A percentile compares a stretch with the other conserved stretches of the same genome.
Conservation (phyloP, 106 monocot genomes). For the Amphibolis antarctica region DNA sequence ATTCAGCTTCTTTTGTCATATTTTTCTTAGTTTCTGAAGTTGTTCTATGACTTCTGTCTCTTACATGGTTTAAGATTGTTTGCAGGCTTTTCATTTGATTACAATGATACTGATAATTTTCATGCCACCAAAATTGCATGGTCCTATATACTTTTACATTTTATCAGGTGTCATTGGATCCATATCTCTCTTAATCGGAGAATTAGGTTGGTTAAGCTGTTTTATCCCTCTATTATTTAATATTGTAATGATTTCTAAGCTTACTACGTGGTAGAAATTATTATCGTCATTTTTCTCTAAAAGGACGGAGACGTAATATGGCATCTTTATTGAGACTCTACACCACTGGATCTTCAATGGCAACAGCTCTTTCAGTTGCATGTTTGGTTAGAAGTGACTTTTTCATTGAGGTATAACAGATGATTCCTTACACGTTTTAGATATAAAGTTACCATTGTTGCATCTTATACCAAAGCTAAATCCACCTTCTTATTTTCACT, state of each 20-base stretch:
- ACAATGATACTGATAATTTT: slow-evolving; percentile 22
- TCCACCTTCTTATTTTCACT: too few species aligned
- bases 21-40: not conserved
- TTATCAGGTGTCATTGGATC: slow-evolving; percentile 35
- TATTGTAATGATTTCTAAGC: not conserved
- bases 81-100: slow-evolving; percentile 36
- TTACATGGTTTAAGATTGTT: not conserved
- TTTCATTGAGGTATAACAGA: slow-evolving; percentile 33
- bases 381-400: slow-evolving; percentile 42
- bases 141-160: slow-evolving; percentile 19
- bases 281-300: not conserved
- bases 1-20: not conserved
- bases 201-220: slow-evolving; percentile 33
- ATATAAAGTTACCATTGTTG: not conserved
- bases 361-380: slow-evolving; percentile 36
- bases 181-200: slow-evolving; percentile 53
- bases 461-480: too few species aligned
- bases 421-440: not conserved
- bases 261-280: not conserved
- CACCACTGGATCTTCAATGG: slow-evolving; percentile 37
- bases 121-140: slow-evolving; percentile 14
- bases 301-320: slow-evolving; percentile 50
- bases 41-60: not conserved
- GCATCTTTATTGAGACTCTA: slow-evolving; percentile 38
- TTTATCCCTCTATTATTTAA: not conserved